Base-by-base conservation (phyloP, 805 yeast genomes). In the Jamesozyma jinghongensis region DNA sequence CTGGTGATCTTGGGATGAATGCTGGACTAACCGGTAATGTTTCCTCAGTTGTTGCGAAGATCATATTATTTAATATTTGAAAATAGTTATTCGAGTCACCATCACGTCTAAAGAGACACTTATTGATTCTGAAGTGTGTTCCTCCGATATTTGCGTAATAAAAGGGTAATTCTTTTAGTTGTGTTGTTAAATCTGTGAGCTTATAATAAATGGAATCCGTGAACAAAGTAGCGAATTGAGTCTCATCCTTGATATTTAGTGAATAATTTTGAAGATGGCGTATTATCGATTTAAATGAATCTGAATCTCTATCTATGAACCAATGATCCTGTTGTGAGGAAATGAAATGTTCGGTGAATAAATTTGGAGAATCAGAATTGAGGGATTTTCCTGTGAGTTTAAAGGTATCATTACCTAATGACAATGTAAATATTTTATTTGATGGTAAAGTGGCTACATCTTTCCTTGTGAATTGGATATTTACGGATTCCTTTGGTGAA, bases 341-440 rank as follows among this genome's bases (percentile, higher is more conserved):
- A 13, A 18, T 43, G 56, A 87, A 86, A 62, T 67, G 84, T 17
- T 71, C 65, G 3, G 95, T 85, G 65, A 86, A 87, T 56, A 81
- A 86, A 3, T 94, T 84, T 1, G 96, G 96, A 0, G 79, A 78
- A 61, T 86, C 95, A 2, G 82, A 81, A 18, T 85, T 81, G 28
- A 86, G 61, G 4, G 94, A 83, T 0, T 88, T 85, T 0, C 95
- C 95, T 51, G 85, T 77, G 6, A 61, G 26, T 27, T 51, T 45
- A 57, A 78, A 85, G 18, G 73, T 47, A 48, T 67, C 68, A 36
- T 67, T 70, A 0, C 94, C 94, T 11, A 85, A 75, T 52, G 78
- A 82, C 18, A 85, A 69, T 10, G 77, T 66, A 60, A 70, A 85
- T 55, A 82, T 73, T 42, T 68, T 71, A 32, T 77, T 81, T 47